A percentile compares a stretch with the other conserved stretches of the same genome.
phyloP scores from a whole-genome alignment of 169 alveolate species.

The Plasmodium falciparum region DNA sequence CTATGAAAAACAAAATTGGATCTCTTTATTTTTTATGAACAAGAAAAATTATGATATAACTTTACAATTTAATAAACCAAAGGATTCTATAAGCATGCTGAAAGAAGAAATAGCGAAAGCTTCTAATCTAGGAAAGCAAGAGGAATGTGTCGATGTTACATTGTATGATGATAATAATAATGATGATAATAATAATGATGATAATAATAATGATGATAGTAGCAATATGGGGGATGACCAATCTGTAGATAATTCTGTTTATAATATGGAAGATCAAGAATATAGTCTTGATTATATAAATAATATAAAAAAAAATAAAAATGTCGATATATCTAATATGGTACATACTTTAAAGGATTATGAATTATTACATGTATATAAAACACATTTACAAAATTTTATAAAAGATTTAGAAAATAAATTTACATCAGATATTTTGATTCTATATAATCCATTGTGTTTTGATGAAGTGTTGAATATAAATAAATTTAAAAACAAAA shows the following conservation, averaged over 20 bases:
- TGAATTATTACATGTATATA: constrained; percentile 29
- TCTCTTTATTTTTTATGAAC: constrained; percentile 22
- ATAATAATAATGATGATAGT: background rate
- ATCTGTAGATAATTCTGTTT: background rate
- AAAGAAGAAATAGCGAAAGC: background rate
- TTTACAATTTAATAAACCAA: constrained; percentile 11
- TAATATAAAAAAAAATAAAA: constrained; percentile 7
- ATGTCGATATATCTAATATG: constrained; percentile 1
- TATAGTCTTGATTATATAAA: constrained; percentile 8
- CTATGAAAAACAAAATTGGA: constrained; percentile 45
- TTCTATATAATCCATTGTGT: constrained; percentile 50
- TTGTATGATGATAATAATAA: background rate
- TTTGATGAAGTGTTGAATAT: constrained; percentile 12
- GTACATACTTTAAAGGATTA: background rate
- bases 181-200: background rate
- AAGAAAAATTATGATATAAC: constrained; percentile 24
- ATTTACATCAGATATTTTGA: constrained; percentile 24
- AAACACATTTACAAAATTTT: constrained; percentile 14
- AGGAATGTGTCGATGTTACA: background rate
- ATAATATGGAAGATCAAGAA: constrained; percentile 20
- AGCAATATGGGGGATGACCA: background rate
- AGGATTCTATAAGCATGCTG: background rate
- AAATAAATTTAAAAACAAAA: constrained; percentile 21
- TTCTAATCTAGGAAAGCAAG: background rate
- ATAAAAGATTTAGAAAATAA: constrained; percentile 27